These are phyloP conservation scores for Cynara cardunculus DNA, from an alignment of 129 eudicot species.

Conservation along the genomic window DNA sequence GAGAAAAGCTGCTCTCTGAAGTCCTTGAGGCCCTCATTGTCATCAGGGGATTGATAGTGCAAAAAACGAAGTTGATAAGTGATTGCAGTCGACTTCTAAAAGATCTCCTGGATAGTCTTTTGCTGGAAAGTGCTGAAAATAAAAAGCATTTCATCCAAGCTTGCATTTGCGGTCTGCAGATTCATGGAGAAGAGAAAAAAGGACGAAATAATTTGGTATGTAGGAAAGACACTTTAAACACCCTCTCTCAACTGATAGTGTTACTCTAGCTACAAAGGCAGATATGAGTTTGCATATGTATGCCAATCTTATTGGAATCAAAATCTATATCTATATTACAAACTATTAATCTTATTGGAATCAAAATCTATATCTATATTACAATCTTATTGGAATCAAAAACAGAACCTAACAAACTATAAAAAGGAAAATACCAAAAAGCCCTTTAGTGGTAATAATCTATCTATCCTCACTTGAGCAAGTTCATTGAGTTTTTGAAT, in stretches of 20 bases:
- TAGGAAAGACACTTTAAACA: background rate
- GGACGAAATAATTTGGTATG: conserved; percentile 89
- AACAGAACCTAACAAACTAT: no score
- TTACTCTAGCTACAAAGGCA: background rate
- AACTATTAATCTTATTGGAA: no score
- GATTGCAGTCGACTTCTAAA: conserved; percentile 89
- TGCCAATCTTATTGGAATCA: background rate
- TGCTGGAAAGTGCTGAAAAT: conserved; percentile 86
- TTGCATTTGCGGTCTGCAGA: conserved; percentile 84
- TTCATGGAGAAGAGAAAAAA: conserved; percentile 77
- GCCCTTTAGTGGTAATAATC: no score
- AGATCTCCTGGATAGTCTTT: conserved; percentile 94
- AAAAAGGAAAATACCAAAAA: no score
- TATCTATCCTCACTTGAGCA: background rate
- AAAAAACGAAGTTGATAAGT: conserved; percentile 89
- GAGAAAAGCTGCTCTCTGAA: conserved; percentile 75
- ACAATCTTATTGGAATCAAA: no score
- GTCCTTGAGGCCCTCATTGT: conserved; percentile 94
- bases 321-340: background rate
- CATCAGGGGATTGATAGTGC: conserved; percentile 94
- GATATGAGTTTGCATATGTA: background rate
- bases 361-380: no score
- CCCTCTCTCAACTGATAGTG: background rate
- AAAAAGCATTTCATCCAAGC: conserved; percentile 94
- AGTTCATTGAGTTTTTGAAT: background rate